Percentiles rank a stretch among this genome's conserved stretches.
Evolutionary conservation across 2,329 filamentous ascomycete species (phyloP).

Genomic region (Arthroderma uncinatum): DNA sequence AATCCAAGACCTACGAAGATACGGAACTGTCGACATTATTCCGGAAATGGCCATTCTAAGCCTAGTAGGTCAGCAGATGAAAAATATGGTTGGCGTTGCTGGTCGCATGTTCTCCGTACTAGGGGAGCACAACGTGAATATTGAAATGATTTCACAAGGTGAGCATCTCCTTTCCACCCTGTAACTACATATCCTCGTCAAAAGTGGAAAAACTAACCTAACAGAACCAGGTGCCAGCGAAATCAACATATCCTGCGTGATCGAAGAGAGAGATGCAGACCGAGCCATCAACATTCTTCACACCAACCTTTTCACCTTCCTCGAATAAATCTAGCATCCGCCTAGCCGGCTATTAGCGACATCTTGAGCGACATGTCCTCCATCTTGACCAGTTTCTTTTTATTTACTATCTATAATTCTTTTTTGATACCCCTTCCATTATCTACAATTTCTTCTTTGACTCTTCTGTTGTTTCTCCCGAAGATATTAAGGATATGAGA

Average conservation of each 20-base stretch:
- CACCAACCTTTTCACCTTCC: slow-evolving; percentile 90
- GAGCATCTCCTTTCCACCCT: slow-evolving; percentile 22
- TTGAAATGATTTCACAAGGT: slow-evolving; percentile 99
- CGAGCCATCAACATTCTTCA: slow-evolving; percentile 93
- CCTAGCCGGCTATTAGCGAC: not conserved
- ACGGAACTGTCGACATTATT: slow-evolving; percentile 82
- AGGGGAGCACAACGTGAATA: slow-evolving; percentile 87
- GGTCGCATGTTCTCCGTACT: slow-evolving; percentile 92
- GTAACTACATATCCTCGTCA: not conserved
- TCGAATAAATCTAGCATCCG: slow-evolving; percentile 46
- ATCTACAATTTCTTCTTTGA: slow-evolving; percentile 6
- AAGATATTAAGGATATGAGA: slow-evolving; percentile 7
- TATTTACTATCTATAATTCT: not conserved
- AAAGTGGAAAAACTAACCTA: not conserved
- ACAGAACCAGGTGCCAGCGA: slow-evolving; percentile 68
- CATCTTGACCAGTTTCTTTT: slow-evolving; percentile 2
- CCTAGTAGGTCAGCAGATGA: slow-evolving; percentile 89
- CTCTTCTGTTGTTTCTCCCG: slow-evolving; percentile 6
- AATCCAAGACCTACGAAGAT: slow-evolving; percentile 61
- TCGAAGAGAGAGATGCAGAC: slow-evolving; percentile 80
- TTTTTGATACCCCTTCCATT: slow-evolving; percentile 8
- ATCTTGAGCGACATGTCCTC: not conserved
- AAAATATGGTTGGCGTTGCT: slow-evolving; percentile 90
- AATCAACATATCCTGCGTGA: slow-evolving; percentile 98
- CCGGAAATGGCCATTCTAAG: slow-evolving; percentile 91